Percentiles rank a stretch among this genome's conserved stretches.
phyloP scores from a whole-genome alignment of 116 monocot species.

The Trichopus zeylanicus region DNA sequence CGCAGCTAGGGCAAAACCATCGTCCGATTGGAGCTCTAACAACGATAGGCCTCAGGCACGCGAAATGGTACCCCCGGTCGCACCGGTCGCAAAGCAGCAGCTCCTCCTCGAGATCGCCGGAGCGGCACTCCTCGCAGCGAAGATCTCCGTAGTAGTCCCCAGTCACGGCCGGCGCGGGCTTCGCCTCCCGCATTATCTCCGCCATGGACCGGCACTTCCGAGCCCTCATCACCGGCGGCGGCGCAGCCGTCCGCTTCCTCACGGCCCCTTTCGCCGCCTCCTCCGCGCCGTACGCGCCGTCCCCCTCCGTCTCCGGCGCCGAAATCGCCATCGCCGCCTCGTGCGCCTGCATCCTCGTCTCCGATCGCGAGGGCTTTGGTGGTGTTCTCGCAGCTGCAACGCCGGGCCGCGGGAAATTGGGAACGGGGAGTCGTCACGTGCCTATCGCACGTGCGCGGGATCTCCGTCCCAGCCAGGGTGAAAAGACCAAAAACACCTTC shows the following conservation, averaged over 20 bases:
- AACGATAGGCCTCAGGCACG: slow-evolving; percentile 72
- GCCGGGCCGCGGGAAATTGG: neutral
- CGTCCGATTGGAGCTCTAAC: slow-evolving; percentile 61
- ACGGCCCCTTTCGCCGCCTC: slow-evolving; percentile 22
- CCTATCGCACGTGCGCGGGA: neutral
- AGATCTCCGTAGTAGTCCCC: slow-evolving; percentile 42
- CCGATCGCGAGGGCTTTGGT: neutral
- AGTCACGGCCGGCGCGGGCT: slow-evolving; percentile 16
- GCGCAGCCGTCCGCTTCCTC: slow-evolving; percentile 52
- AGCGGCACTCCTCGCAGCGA: slow-evolving; percentile 64
- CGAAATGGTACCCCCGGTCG: slow-evolving; percentile 62
- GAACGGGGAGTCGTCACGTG: neutral
- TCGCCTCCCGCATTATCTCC: slow-evolving; percentile 58
- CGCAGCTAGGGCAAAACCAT: slow-evolving; percentile 73
- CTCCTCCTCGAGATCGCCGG: slow-evolving; percentile 57
- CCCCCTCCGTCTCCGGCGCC: neutral
- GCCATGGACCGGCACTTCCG: slow-evolving; percentile 43
- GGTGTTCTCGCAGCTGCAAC: neutral
- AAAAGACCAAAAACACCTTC: slow-evolving; percentile 1
- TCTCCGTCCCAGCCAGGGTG: neutral
- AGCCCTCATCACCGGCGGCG: slow-evolving; percentile 24
- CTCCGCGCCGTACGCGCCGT: neutral
- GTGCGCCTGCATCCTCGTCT: neutral
- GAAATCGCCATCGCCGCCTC: neutral
- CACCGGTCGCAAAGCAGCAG: slow-evolving; percentile 74